phyloP scores from a whole-genome alignment of 2,329 filamentous ascomycete species.

The Fusarium decemcellulare region DNA sequence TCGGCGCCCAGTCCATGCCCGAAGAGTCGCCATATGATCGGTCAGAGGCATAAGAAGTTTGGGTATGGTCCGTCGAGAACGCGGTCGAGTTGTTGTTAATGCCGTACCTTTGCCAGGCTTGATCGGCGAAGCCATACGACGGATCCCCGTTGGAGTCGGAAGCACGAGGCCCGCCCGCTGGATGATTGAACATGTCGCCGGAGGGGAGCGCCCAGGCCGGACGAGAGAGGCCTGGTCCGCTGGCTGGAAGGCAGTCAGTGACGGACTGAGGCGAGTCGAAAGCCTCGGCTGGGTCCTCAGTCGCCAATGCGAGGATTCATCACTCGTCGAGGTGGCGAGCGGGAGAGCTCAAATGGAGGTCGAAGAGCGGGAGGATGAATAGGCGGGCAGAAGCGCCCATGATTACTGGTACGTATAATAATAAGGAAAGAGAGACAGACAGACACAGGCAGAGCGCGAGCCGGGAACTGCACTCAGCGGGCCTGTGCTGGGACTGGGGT shows the following conservation, averaged over 20 bases:
- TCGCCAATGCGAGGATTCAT: constrained; percentile 54
- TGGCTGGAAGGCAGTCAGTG: constrained; percentile 52
- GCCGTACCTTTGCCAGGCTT: constrained; percentile 52
- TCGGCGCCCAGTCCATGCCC: constrained; percentile 57
- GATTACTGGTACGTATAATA: constrained; percentile 51
- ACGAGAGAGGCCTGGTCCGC: constrained; percentile 51
- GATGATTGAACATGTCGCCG: constrained; percentile 57
- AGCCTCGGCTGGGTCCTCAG: constrained; percentile 54
- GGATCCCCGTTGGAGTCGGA: constrained; percentile 47
- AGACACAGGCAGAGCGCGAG: constrained; percentile 23
- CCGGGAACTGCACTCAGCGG: constrained; percentile 19
- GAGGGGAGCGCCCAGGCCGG: constrained; percentile 47
- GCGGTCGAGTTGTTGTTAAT: constrained; percentile 37
- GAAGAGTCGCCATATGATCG: constrained; percentile 47
- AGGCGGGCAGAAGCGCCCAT: constrained; percentile 55
- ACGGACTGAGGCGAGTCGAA: constrained; percentile 57
- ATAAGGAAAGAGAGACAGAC: constrained; percentile 38
- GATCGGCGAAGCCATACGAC: constrained; percentile 50
- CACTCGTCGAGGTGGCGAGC: constrained; percentile 53
- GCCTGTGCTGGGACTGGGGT: constrained; percentile 30
- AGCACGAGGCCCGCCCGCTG: constrained; percentile 50
- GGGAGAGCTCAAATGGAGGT: constrained; percentile 51
- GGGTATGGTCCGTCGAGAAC: constrained; percentile 42
- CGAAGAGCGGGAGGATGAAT: constrained; percentile 49
- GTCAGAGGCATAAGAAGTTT: constrained; percentile 44